A percentile compares a stretch with the other conserved stretches of the same genome.
Evolutionary conservation across 176 grass and related monocot genomes (phyloP).

Genomic region (Paspalum vaginatum): DNA sequence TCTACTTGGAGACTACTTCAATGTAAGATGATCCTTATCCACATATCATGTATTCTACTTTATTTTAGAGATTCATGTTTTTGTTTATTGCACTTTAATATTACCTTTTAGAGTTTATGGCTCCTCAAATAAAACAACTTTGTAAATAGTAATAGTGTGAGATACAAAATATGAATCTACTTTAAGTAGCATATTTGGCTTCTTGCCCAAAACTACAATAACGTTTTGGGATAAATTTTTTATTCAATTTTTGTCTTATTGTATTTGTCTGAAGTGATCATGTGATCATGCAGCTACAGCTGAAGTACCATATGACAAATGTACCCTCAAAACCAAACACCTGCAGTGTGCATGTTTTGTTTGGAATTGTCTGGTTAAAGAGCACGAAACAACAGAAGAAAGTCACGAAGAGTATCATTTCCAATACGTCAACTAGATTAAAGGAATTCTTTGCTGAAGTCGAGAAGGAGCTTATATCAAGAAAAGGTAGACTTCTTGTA

Average conservation of each 20-base stretch:
- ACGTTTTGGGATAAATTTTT: too few relatives aligned
- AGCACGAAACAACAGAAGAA: conserved; percentile 83
- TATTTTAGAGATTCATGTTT: neutral
- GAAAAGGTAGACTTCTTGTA: conserved; percentile 43
- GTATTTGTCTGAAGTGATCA: conserved; percentile 17
- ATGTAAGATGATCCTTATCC: conserved; percentile 43
- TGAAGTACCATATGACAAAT: conserved; percentile 64
- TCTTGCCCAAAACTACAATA: too few relatives aligned
- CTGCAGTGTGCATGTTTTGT: conserved; percentile 60
- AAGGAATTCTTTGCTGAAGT: conserved; percentile 69
- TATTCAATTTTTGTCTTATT: too few relatives aligned
- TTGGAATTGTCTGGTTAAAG: conserved; percentile 90
- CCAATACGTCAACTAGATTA: conserved; percentile 42
- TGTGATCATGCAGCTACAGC: conserved; percentile 65
- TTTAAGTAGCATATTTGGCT: too few relatives aligned
- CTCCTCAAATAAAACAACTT: neutral
- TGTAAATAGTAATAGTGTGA: neutral
- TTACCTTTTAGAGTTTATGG: neutral
- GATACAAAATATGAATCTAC: neutral
- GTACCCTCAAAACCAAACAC: conserved; percentile 41
- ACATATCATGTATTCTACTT: neutral
- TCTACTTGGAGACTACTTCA: conserved; percentile 70
- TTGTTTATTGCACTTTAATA: neutral
- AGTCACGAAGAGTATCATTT: too few relatives aligned
- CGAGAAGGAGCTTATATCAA: conserved; percentile 65